Evolutionary conservation across 2,329 filamentous ascomycete genomes (phyloP).

Genomic region (Trichoderma lentiforme): DNA sequence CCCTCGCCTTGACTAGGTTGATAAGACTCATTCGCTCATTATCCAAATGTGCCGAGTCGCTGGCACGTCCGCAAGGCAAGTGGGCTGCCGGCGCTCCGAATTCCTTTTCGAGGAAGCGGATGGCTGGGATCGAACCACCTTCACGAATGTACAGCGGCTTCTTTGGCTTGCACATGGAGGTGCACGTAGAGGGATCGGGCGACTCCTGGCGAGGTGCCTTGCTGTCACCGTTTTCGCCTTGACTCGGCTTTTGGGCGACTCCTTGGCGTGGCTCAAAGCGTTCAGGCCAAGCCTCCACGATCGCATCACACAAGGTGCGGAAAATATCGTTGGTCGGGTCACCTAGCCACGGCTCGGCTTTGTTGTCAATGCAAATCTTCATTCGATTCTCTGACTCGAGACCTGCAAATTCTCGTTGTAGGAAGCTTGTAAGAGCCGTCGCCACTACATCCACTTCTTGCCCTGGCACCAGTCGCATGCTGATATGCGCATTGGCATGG

Average conservation of each 20-base stretch:
- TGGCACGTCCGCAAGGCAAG: slow-evolving; percentile 90
- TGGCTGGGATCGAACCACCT: slow-evolving; percentile 91
- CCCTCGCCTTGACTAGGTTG: slow-evolving; percentile 86
- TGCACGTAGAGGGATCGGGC: slow-evolving; percentile 25
- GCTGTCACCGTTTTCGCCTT: slow-evolving; percentile 7
- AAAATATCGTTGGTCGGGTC: slow-evolving; percentile 91
- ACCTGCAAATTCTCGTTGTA: slow-evolving; percentile 66
- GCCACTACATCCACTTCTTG: slow-evolving; percentile 82
- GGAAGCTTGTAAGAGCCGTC: slow-evolving; percentile 61
- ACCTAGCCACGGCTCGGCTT: slow-evolving; percentile 93
- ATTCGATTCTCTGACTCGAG: slow-evolving; percentile 80
- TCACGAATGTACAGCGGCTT: slow-evolving; percentile 92
- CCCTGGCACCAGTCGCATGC: slow-evolving; percentile 87
- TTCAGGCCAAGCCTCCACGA: slow-evolving; percentile 79
- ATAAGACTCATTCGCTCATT: slow-evolving; percentile 87
- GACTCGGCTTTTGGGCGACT: background rate
- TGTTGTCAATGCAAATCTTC: slow-evolving; percentile 81
- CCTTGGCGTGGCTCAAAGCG: slow-evolving; percentile 34
- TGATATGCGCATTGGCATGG: slow-evolving; percentile 83
- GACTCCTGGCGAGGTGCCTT: slow-evolving; percentile 6
- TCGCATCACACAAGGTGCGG: slow-evolving; percentile 78
- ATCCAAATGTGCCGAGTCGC: slow-evolving; percentile 88
- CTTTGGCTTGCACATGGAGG: slow-evolving; percentile 34
- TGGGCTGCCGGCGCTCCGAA: slow-evolving; percentile 89
- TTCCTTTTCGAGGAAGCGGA: slow-evolving; percentile 90